Conservation (phyloP, 1,139 yeast genomes). For the Scheffersomyces illinoinensis region DNA sequence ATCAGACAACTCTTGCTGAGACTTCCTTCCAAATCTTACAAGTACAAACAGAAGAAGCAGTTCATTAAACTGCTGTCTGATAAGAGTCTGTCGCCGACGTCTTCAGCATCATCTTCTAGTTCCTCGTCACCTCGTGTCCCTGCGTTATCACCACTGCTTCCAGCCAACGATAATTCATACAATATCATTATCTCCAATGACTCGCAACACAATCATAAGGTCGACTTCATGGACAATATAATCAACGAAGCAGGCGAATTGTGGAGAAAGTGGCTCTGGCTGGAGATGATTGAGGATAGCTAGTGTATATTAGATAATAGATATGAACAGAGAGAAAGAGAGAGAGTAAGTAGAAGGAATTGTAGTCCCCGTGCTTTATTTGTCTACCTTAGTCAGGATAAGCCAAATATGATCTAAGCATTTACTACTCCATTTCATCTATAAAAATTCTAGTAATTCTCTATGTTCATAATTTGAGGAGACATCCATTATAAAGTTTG, state of each 20-base stretch:
- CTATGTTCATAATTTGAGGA: too few species aligned
- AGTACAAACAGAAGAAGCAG: slow-evolving; percentile 31
- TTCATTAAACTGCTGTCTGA: slow-evolving; percentile 9
- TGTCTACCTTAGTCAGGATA: too few species aligned
- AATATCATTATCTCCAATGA: slow-evolving; percentile 36
- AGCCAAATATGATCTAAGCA: too few species aligned
- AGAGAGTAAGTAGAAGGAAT: neutral
- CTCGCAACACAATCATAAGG: slow-evolving; percentile 31
- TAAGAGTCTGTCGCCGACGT: slow-evolving; percentile 2
- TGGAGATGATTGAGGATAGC: slow-evolving; percentile 58
- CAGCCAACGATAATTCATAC: slow-evolving; percentile 3
- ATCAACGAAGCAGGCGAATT: slow-evolving; percentile 81
- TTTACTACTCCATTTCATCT: too few species aligned
- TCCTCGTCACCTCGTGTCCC: slow-evolving; percentile 4
- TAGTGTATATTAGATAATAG: slow-evolving; percentile 3
- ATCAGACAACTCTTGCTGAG: slow-evolving; percentile 75
- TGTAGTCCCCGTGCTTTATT: too few species aligned
- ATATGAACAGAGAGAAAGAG: neutral
- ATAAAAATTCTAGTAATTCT: too few species aligned
- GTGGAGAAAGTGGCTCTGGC: slow-evolving; percentile 86
- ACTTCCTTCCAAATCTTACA: slow-evolving; percentile 45
- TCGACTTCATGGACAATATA: slow-evolving; percentile 67
- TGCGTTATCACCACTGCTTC: slow-evolving; percentile 2
- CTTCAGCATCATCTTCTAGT: slow-evolving; percentile 6
- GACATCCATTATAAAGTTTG: too few species aligned